These are phyloP conservation scores for Harringtonia aguacate DNA, from an alignment of 2,329 filamentous ascomycete species.

Conservation along the genomic window DNA sequence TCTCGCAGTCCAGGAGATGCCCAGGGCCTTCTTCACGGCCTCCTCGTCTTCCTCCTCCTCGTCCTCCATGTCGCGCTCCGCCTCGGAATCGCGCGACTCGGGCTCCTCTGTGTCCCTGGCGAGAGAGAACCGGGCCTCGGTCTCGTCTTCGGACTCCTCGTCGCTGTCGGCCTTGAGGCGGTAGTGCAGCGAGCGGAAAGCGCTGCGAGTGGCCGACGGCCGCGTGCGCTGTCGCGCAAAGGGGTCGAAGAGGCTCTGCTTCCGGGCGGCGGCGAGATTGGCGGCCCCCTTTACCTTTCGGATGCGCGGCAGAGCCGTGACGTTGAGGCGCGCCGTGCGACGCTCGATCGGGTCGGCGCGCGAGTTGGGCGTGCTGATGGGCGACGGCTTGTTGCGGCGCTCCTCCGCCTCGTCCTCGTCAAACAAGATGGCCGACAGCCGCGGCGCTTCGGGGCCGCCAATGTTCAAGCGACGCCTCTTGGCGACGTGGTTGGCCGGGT, in stretches of 20 bases:
- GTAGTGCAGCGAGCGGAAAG: slow-evolving; percentile 74
- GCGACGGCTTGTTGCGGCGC: slow-evolving; percentile 29
- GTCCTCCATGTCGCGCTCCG: slow-evolving; percentile 1
- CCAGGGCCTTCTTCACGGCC: slow-evolving; percentile 45
- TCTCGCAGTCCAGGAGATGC: slow-evolving; percentile 29
- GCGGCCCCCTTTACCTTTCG: slow-evolving; percentile 53
- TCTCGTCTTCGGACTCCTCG: slow-evolving; percentile 84
- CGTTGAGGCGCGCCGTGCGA: slow-evolving; percentile 44
- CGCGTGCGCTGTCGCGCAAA: slow-evolving; percentile 48
- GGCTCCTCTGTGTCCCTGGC: slow-evolving; percentile 74
- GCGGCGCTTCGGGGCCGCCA: slow-evolving; percentile 52
- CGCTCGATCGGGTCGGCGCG: slow-evolving; percentile 51
- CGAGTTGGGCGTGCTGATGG: slow-evolving; percentile 55
- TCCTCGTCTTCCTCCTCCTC: slow-evolving; percentile 29
- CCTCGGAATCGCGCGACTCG: slow-evolving; percentile 42
- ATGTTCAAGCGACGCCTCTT: slow-evolving; percentile 74
- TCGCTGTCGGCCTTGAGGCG: slow-evolving; percentile 64
- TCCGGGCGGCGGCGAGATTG: slow-evolving; percentile 38
- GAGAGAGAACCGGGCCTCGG: slow-evolving; percentile 45
- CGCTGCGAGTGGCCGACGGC: slow-evolving; percentile 38
- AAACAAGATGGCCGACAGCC: slow-evolving; percentile 29
- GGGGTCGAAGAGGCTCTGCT: slow-evolving; percentile 55
- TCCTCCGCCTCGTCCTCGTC: slow-evolving; percentile 52
- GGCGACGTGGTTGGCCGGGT: slow-evolving; percentile 69
- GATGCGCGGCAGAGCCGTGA: slow-evolving; percentile 62